Percentiles rank a stretch among this genome's conserved stretches.
These are phyloP conservation scores for Parietichytrium sp. DNA, from an alignment of 108 stramenopile species.

Conservation along the genomic window DNA sequence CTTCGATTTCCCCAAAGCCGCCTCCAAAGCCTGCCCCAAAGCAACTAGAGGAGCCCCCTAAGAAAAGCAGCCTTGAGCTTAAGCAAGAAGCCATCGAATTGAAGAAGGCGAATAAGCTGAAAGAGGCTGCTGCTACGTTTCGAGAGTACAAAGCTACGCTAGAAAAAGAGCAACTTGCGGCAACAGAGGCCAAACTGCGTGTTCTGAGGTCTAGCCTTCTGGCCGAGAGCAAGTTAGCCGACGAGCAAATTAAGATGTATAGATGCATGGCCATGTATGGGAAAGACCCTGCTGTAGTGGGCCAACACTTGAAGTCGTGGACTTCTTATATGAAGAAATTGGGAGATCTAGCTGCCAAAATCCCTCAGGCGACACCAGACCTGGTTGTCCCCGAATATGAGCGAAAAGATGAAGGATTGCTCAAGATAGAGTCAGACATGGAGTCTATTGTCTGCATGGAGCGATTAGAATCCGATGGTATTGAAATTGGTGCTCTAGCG, in stretches of 20 bases:
- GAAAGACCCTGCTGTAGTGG: not conserved
- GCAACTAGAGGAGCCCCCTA: not conserved
- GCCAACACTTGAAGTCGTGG: not conserved
- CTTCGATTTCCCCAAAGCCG: not conserved
- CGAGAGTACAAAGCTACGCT: conserved; percentile 15
- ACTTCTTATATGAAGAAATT: not conserved
- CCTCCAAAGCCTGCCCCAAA: not conserved
- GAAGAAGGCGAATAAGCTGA: not conserved
- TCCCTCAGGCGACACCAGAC: not conserved
- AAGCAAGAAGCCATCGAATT: not conserved
- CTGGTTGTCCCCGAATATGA: too few species aligned
- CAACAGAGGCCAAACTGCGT: not conserved
- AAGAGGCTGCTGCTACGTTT: not conserved
- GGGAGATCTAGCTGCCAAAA: not conserved
- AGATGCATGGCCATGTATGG: not conserved
- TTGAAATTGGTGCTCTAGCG: too few species aligned
- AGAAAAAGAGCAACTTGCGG: not conserved
- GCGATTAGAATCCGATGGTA: too few species aligned
- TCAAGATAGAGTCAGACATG: too few species aligned
- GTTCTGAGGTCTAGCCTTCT: not conserved
- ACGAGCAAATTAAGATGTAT: not conserved
- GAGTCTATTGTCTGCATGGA: too few species aligned
- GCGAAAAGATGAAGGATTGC: conserved; percentile 11
- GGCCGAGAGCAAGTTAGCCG: conserved; percentile 1
- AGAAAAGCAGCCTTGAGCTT: not conserved